These are phyloP conservation scores for Clavispora phyllophila DNA, from an alignment of 805 yeast species.

Conservation along the genomic window DNA sequence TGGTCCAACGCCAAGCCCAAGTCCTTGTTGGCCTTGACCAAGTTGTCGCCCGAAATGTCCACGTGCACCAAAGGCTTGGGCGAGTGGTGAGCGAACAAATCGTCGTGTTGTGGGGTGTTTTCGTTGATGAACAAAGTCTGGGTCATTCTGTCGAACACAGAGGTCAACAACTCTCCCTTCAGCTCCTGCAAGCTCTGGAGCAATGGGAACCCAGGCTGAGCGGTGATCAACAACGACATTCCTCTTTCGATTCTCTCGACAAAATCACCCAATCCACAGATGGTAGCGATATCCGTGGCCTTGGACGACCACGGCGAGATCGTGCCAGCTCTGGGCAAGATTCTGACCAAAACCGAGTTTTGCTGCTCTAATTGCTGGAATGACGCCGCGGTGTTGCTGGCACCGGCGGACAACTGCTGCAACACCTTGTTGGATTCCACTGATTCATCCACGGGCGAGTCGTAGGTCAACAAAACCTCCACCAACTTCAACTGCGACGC, in stretches of 20 bases:
- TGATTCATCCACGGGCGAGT: conserved; percentile 51
- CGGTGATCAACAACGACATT: conserved; percentile 56
- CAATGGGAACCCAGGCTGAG: conserved; percentile 58
- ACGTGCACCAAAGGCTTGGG: conserved; percentile 83
- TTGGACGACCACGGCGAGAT: conserved; percentile 99
- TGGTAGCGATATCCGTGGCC: conserved; percentile 90
- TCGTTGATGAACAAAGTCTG: conserved; percentile 57
- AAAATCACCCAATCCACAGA: conserved; percentile 70
- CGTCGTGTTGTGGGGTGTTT: conserved; percentile 58
- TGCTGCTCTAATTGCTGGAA: conserved; percentile 6
- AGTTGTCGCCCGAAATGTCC: conserved; percentile 58
- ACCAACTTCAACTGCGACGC: conserved; percentile 44
- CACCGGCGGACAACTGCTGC: conserved; percentile 28
- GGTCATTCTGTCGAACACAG: conserved; percentile 93
- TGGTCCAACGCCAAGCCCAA: conserved; percentile 92
- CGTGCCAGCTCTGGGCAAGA: conserved; percentile 91
- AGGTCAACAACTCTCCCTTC: conserved; percentile 54
- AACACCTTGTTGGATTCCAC: conserved; percentile 43
- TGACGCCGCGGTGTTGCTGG: conserved; percentile 4
- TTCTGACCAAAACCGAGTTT: conserved; percentile 55
- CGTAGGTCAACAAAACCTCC: conserved; percentile 67
- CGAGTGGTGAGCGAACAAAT: conserved; percentile 68
- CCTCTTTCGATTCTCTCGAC: conserved; percentile 92
- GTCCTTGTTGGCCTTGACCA: conserved; percentile 70
- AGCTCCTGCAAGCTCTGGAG: conserved; percentile 36